phyloP scores from a whole-genome alignment of 805 yeast genomes.

The Ogataea ganodermae region DNA sequence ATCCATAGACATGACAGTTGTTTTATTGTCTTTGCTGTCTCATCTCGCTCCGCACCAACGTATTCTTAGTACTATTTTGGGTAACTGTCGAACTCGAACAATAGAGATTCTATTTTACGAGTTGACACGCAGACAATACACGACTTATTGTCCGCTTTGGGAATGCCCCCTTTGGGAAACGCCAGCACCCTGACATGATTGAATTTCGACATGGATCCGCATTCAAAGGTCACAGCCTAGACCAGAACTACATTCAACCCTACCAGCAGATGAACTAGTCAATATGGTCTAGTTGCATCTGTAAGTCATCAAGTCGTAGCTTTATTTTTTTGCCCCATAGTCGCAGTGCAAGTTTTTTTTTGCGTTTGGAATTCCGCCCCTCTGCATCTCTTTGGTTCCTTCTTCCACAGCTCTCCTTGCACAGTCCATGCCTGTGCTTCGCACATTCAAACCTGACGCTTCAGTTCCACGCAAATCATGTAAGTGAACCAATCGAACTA shows the following conservation, averaged over 20 bases:
- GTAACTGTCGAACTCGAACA: not conserved
- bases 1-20: constrained; percentile 2
- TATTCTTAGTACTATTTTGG: not conserved
- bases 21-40: not conserved
- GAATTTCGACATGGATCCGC: constrained; percentile 1
- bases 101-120: not conserved
- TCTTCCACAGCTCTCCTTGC: too few relatives aligned
- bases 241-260: too few relatives aligned
- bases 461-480: not conserved
- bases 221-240: not conserved
- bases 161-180: not conserved
- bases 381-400: too few relatives aligned
- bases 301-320: too few relatives aligned
- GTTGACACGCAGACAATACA: not conserved
- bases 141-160: not conserved
- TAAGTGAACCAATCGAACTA: not conserved
- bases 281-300: too few relatives aligned
- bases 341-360: not conserved
- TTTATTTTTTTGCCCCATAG: not conserved
- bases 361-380: too few relatives aligned
- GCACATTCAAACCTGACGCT: too few relatives aligned
- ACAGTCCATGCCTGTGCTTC: too few relatives aligned
- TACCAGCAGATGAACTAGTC: too few relatives aligned
- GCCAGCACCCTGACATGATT: constrained; percentile 2
- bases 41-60: constrained; percentile 1